A percentile compares a stretch with the other conserved stretches of the same genome.
These are phyloP conservation scores for Camellia sinensis DNA, from an alignment of 148 eudicot genomes.

Conservation along the genomic window DNA sequence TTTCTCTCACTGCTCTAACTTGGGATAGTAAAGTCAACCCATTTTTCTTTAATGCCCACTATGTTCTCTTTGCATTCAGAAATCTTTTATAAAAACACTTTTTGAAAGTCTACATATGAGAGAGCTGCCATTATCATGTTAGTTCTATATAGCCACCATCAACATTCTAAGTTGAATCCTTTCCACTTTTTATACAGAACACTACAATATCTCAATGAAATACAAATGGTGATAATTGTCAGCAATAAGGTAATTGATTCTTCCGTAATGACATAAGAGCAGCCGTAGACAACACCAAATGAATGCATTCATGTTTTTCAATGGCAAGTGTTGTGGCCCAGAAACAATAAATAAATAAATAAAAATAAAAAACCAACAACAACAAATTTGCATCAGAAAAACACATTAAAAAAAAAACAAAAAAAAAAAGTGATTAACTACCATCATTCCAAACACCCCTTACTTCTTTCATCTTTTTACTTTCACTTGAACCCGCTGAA, in stretches of 20 bases:
- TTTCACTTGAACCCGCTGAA: too few species aligned
- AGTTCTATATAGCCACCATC: background rate
- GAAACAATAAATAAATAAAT: too few species aligned
- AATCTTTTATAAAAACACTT: background rate
- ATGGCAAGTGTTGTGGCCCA: background rate
- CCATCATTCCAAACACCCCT: background rate
- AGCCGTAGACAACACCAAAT: too few species aligned
- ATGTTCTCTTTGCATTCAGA: slow-evolving; percentile 5
- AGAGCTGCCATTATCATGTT: slow-evolving; percentile 5
- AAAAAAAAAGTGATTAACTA: background rate
- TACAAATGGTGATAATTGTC: background rate
- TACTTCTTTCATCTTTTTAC: background rate
- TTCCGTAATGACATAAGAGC: background rate
- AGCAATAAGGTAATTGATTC: background rate
- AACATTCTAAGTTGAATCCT: background rate
- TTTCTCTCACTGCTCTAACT: background rate
- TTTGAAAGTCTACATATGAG: background rate
- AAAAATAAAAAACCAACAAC: too few species aligned
- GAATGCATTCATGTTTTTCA: background rate
- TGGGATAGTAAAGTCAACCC: background rate
- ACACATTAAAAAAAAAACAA: background rate
- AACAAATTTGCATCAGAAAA: background rate
- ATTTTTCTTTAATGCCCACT: background rate
- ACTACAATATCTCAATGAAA: background rate
- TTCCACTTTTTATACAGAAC: background rate